Conservation (phyloP, 148 eudicot species). For the Rhododendron ovatum region DNA sequence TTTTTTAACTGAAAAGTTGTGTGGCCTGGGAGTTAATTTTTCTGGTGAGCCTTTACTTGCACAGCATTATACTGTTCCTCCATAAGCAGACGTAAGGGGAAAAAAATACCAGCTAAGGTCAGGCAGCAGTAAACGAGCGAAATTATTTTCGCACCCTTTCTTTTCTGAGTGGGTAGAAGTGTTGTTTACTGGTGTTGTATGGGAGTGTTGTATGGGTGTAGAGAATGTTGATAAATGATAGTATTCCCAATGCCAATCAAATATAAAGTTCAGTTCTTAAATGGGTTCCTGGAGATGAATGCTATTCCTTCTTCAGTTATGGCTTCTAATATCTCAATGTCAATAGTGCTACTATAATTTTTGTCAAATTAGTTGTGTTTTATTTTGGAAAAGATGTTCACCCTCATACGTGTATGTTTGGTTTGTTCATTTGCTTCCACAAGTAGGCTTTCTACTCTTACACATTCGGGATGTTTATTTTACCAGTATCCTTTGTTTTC, state of each 20-base stretch:
- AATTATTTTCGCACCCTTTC: neutral
- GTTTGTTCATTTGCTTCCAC: neutral
- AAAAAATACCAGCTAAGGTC: neutral
- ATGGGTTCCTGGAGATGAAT: neutral
- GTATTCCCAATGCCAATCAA: neutral
- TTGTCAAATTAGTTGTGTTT: neutral
- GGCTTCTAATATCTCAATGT: neutral
- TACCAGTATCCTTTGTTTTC: slow-evolving; percentile 1
- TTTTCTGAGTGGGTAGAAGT: neutral
- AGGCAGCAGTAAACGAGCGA: neutral
- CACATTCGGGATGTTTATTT: neutral
- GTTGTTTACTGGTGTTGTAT: neutral
- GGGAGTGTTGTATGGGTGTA: neutral
- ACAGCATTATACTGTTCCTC: neutral
- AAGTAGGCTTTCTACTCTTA: neutral
- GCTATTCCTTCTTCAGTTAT: neutral
- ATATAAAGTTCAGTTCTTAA: neutral
- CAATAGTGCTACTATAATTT: neutral
- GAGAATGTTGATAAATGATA: neutral
- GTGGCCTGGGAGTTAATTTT: too few relatives aligned
- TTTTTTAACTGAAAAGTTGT: neutral
- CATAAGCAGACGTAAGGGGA: neutral
- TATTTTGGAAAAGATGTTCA: neutral
- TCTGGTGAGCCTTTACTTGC: neutral
- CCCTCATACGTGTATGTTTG: neutral